Evolutionary conservation across 2,329 filamentous ascomycete species (phyloP), one percentile per base, ranked within the genome.

Genomic region (Botrytis squamosa): DNA sequence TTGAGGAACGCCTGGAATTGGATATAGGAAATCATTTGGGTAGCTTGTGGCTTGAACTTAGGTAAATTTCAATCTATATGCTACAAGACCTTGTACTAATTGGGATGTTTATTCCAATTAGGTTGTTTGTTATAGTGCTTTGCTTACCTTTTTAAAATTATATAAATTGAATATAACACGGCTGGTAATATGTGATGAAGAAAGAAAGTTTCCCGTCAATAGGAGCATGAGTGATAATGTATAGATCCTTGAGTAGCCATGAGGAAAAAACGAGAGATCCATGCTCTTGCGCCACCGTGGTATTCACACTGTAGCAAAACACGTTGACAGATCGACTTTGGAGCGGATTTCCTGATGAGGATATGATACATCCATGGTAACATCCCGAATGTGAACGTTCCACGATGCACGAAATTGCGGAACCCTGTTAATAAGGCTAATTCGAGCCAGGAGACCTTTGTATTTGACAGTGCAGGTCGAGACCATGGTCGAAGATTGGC

Each of bases 301-400:
- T 57, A 57, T 57, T 29, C 46, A 57, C 33, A 44, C 36, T 69
- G n/a, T 62, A 52, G 38, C 25, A 40, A 44, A 69, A 69, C 52
- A 73, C 33, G 64, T 69, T 73, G 52, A 69, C 25, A 62, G 55
- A 60, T 60, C 52, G 66, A 69, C 18, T 72, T 40, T 72, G 52
- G 10, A 49, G 36, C 49, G 36, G 63, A 69, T 49, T 25, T 73
- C 64, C 52, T 49, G 44, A 73, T 52, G 52, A 38, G 64, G 64
- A 69, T 69, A 38, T 69, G 71, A 69, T 33, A 68, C 49, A 40
- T 29, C 18, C 55, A 69, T 73, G 42, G 71, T 63, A 69, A 42
- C 55, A 73, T 73, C 71, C 71, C 71, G 71, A 73, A 63, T 69
- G 55, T 69, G 64, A 69, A 69, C 52, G 64, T 73, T 69, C 71